Evolutionary conservation across 306 rosid genomes (phyloP).

Genomic region (Sphenostylis stenocarpa): DNA sequence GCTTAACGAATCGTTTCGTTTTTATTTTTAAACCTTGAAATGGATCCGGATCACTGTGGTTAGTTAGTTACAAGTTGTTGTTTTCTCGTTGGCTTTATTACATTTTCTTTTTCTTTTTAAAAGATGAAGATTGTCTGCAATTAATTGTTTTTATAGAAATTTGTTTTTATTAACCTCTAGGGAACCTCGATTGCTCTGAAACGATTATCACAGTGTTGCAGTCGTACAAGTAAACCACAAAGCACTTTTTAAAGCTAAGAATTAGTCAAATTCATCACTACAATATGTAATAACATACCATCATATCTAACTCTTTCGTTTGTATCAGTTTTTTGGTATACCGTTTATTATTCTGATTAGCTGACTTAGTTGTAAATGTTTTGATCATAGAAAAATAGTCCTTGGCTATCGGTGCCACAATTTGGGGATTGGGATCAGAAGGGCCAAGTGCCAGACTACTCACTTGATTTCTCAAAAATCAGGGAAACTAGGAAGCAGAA

Average conservation of each 20-base stretch:
- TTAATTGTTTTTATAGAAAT: background rate
- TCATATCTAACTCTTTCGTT: background rate
- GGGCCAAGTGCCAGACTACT: slow-evolving; percentile 86
- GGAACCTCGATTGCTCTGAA: slow-evolving; percentile 25
- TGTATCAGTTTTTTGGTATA: background rate
- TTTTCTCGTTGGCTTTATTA: background rate
- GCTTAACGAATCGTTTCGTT: slow-evolving; percentile 6
- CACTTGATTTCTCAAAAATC: slow-evolving; percentile 92
- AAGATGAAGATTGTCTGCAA: background rate
- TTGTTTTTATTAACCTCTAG: background rate
- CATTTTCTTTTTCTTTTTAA: background rate
- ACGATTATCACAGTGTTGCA: slow-evolving; percentile 15
- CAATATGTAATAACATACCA: background rate
- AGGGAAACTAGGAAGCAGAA: slow-evolving; percentile 94
- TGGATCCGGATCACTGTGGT: background rate
- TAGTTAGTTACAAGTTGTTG: background rate
- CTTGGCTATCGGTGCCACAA: slow-evolving; percentile 96
- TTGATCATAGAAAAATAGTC: slow-evolving; percentile 58
- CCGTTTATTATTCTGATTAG: background rate
- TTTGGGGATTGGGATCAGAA: slow-evolving; percentile 99
- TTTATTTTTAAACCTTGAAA: slow-evolving; percentile 22
- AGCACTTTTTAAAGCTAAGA: slow-evolving; percentile 5
- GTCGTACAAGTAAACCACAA: slow-evolving; percentile 25
- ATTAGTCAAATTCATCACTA: slow-evolving; percentile 28
- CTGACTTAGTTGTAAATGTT: background rate